phyloP scores from a whole-genome alignment of 345 rosid species.

The Psidium friedrichsthalianum region DNA sequence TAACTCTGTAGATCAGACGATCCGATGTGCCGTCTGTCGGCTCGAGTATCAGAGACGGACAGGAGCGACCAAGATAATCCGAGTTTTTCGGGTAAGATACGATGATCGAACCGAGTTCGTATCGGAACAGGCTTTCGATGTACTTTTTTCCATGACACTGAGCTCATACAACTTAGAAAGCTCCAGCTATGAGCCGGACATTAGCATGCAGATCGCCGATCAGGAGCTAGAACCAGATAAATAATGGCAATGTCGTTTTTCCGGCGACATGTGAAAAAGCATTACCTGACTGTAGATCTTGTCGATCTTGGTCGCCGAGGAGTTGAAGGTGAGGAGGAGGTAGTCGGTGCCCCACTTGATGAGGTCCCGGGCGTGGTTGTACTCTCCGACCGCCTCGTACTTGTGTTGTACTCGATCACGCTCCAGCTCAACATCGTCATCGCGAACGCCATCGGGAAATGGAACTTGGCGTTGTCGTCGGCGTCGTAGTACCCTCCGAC shows the following conservation, averaged over 20 bases:
- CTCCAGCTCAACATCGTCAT: slow-evolving; percentile 98
- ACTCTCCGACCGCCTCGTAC: slow-evolving; percentile 44
- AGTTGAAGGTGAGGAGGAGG: slow-evolving; percentile 71
- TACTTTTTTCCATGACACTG: background rate
- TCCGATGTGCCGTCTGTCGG: background rate
- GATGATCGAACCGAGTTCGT: background rate
- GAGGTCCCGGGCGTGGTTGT: slow-evolving; percentile 51
- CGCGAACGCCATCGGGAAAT: slow-evolving; percentile 83
- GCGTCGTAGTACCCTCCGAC: slow-evolving; percentile 90
- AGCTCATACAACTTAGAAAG: background rate
- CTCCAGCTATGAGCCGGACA: too few relatives aligned
- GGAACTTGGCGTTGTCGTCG: slow-evolving; percentile 64
- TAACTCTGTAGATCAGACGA: background rate
- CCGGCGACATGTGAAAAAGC: background rate
- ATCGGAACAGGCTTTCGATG: background rate
- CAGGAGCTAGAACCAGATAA: background rate
- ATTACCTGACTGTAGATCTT: slow-evolving; percentile 49
- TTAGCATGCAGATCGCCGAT: background rate
- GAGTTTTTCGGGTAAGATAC: too few relatives aligned
- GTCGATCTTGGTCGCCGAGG: slow-evolving; percentile 46
- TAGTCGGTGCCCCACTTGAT: slow-evolving; percentile 86
- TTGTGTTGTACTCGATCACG: slow-evolving; percentile 66
- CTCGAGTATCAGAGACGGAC: background rate
- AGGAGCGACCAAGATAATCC: background rate
- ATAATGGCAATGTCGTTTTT: background rate